A percentile compares a stretch with the other conserved stretches of the same genome.
These are phyloP conservation scores for Pigoraptor vietnamica DNA, from an alignment of 78 protist species.

Conservation along the genomic window DNA sequence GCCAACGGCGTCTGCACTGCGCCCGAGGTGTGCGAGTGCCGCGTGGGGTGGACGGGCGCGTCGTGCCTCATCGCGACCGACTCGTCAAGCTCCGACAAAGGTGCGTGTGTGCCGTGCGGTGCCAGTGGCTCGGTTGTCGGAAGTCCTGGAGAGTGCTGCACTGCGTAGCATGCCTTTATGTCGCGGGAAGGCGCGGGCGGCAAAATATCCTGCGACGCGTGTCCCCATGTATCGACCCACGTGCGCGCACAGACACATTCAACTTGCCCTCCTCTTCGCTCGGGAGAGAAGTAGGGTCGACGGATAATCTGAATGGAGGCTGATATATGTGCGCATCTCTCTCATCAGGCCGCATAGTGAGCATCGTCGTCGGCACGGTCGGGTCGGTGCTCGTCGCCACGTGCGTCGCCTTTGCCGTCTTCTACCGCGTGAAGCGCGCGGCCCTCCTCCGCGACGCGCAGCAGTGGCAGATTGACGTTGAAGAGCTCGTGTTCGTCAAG, in stretches of 20 bases:
- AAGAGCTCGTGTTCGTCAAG: not conserved
- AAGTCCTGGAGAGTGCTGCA: not conserved
- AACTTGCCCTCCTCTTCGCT: too few relatives aligned
- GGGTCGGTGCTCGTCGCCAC: not conserved
- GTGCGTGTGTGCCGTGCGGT: not conserved
- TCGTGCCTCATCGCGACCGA: not conserved
- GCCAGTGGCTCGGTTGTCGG: too few relatives aligned
- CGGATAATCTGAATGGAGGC: too few relatives aligned
- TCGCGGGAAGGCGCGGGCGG: too few relatives aligned
- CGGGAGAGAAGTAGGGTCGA: too few relatives aligned
- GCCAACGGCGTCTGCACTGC: not conserved
- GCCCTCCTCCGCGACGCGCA: not conserved
- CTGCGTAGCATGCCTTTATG: not conserved
- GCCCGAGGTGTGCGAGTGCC: not conserved
- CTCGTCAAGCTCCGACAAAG: not conserved
- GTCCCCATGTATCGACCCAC: too few relatives aligned
- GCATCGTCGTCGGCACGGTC: not conserved
- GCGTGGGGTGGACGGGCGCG: not conserved
- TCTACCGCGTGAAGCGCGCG: not conserved
- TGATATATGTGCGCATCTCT: too few relatives aligned
- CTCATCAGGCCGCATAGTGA: not conserved
- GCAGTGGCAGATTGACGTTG: not conserved
- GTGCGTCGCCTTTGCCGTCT: not conserved
- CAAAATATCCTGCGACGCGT: too few relatives aligned
- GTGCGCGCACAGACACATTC: too few relatives aligned